A percentile compares a stretch with the other conserved stretches of the same genome.
These are phyloP conservation scores for Erysiphe pulchra DNA, from an alignment of 2,329 filamentous ascomycete species.

Conservation along the genomic window DNA sequence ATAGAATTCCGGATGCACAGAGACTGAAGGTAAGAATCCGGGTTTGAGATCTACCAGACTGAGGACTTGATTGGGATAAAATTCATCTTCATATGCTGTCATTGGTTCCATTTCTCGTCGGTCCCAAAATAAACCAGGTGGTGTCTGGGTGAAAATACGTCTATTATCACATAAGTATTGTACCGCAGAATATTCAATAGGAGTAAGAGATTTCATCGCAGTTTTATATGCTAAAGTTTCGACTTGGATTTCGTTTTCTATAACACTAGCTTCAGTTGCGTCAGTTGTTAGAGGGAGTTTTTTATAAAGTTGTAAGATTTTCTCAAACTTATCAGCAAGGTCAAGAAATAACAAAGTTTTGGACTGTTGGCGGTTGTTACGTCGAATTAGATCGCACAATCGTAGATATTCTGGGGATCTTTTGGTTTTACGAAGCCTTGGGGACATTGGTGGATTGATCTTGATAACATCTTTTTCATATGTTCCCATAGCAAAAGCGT, in stretches of 20 bases:
- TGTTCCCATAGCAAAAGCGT: not conserved
- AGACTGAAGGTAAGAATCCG: slow-evolving; percentile 22
- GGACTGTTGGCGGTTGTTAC: not conserved
- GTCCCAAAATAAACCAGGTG: slow-evolving; percentile 39
- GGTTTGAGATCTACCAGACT: slow-evolving; percentile 44
- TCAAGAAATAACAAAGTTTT: not conserved
- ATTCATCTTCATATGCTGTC: slow-evolving; percentile 28
- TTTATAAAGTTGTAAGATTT: slow-evolving; percentile 2
- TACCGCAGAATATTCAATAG: not conserved
- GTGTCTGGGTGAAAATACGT: slow-evolving; percentile 22
- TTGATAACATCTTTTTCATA: not conserved
- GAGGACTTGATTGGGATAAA: slow-evolving; percentile 33
- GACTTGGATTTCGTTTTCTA: not conserved
- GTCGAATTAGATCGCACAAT: not conserved
- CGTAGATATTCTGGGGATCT: slow-evolving; percentile 1
- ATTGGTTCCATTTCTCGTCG: slow-evolving; percentile 46
- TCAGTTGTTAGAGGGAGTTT: not conserved
- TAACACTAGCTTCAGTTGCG: not conserved
- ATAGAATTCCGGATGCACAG: slow-evolving; percentile 13
- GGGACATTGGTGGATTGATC: not conserved
- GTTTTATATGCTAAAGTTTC: not conserved
- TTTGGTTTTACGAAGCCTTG: not conserved
- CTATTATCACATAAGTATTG: slow-evolving; percentile 22
- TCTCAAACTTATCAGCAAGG: slow-evolving; percentile 1
- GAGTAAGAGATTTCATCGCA: not conserved